These are phyloP conservation scores for Akanthomyces lecanii DNA, from an alignment of 2,329 filamentous ascomycete genomes.

Conservation along the genomic window DNA sequence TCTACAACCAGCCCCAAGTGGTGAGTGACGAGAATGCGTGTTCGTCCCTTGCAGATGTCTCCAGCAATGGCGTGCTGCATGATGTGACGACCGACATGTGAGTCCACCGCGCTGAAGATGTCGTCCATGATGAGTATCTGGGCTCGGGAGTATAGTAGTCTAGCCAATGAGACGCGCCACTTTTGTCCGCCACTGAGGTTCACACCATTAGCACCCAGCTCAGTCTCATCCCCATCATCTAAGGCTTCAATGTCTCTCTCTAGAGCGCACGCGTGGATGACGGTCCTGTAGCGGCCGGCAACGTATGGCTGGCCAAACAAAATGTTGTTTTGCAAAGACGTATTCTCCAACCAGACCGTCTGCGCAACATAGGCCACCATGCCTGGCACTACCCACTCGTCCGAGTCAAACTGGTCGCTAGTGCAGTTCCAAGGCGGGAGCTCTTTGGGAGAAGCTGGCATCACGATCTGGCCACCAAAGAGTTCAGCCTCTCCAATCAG, in stretches of 20 bases:
- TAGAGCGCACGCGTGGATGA: conserved; percentile 67
- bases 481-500: conserved; percentile 73
- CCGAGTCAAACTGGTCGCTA: conserved; percentile 58
- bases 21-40: conserved; percentile 75
- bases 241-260: conserved; percentile 73
- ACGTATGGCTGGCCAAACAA: conserved; percentile 70
- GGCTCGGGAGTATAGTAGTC: conserved; percentile 74
- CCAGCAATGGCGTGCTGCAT: conserved; percentile 73
- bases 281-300: conserved; percentile 63
- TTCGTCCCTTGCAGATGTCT: conserved; percentile 63
- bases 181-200: conserved; percentile 81
- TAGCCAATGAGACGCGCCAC: conserved; percentile 75
- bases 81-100: conserved; percentile 74
- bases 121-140: conserved; percentile 76
- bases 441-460: conserved; percentile 48
- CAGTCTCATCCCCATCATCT: conserved; percentile 69
- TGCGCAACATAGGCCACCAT: conserved; percentile 73
- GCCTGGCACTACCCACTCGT: conserved; percentile 61
- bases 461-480: conserved; percentile 55
- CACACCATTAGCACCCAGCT: conserved; percentile 80
- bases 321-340: conserved; percentile 72
- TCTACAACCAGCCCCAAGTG: conserved; percentile 69
- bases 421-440: conserved; percentile 34
- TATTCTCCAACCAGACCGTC: conserved; percentile 83
- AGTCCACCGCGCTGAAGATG: conserved; percentile 78